Base-by-base conservation (phyloP, 192 early-diverging fungal genomes). In the Oehlia diaphana region DNA sequence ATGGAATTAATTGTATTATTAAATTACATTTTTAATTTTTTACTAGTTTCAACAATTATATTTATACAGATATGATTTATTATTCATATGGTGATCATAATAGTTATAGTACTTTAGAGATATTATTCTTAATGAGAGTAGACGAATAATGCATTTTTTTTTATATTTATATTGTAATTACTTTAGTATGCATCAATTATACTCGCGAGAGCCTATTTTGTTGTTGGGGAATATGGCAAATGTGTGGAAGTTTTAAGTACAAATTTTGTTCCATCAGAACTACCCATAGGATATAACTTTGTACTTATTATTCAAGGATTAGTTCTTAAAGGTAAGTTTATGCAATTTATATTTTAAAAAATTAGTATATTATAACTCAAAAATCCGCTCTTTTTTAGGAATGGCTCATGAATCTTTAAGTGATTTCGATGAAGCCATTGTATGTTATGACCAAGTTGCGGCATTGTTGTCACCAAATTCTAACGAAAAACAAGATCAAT, bases 171-270 rank as follows among this genome's bases (percentile, higher is more conserved):
- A 47, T 26, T 74, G 23, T 1, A 28, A 31, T 53, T 5, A 26
- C 3, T n/a, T 12, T 65, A 89, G 86, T 85, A 82, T 67, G 83
- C 86, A 7, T 85, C 82, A 9, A 81, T 88, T 8, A 77, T 94
- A 53, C 76, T 92, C 62, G 93, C 90, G 64, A 86, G 91, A 72
- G 63, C 87, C 0, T 87, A 88, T 75, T 90, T 90, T 81, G 88
- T 89, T 37, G 83, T 81, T 13, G 86, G 87, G 39, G 80, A 84
- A 21, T 87, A 88, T 72, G 83, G 79, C 3, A 78, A 87, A 72
- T 88, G 88, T 64, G 63, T 89, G 8, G 78, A 82, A 58, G 65
- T 78, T 31, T 81, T 91, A 4, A 47, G 82, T 53, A 76, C 76
- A 28, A 78, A 84, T 21, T 81, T 88, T 58, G 80, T 83, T 4